phyloP scores from a whole-genome alignment of 2,329 filamentous ascomycete genomes.

The Kalmusia sp. region DNA sequence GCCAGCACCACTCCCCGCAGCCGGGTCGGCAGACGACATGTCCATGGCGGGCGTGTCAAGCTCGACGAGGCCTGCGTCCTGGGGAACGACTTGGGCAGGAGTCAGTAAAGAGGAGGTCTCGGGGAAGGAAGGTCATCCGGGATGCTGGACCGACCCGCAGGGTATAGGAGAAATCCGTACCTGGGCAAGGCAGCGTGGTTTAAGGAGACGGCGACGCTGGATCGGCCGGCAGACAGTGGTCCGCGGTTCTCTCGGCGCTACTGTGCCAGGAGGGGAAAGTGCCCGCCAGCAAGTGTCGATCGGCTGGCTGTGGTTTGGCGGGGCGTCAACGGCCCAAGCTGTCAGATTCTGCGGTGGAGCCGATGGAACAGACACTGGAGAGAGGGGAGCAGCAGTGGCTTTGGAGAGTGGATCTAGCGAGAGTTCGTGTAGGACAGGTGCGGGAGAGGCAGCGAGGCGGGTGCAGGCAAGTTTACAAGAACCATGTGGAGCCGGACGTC shows the following conservation, averaged over 20 bases:
- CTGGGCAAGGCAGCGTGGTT: constrained; percentile 11
- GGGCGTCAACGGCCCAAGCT: constrained; percentile 33
- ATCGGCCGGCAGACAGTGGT: constrained; percentile 26
- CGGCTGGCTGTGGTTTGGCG: constrained; percentile 27
- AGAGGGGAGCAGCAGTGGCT: constrained; percentile 17
- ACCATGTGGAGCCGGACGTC: constrained; percentile 37
- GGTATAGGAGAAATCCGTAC: constrained; percentile 17
- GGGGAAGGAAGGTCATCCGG: constrained; percentile 10
- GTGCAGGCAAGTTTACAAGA: constrained; percentile 22
- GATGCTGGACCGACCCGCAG: constrained; percentile 10
- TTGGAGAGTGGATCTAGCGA: constrained; percentile 20
- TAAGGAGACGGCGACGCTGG: constrained; percentile 23
- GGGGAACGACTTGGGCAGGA: not conserved
- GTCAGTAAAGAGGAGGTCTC: constrained; percentile 12
- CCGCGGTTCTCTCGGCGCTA: constrained; percentile 27
- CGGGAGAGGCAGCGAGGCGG: constrained; percentile 14
- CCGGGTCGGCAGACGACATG: constrained; percentile 33
- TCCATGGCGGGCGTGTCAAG: constrained; percentile 3
- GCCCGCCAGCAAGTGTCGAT: constrained; percentile 37
- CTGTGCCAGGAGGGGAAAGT: constrained; percentile 34
- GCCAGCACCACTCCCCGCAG: constrained; percentile 29
- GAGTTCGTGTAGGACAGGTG: constrained; percentile 21
- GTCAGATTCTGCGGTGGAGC: constrained; percentile 25
- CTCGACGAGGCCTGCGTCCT: not conserved
- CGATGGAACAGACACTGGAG: constrained; percentile 14